Evolutionary conservation across 257 asterid genomes (phyloP), one percentile per base, ranked within the genome.

Genomic region (Lithospermum erythrorhizon): DNA sequence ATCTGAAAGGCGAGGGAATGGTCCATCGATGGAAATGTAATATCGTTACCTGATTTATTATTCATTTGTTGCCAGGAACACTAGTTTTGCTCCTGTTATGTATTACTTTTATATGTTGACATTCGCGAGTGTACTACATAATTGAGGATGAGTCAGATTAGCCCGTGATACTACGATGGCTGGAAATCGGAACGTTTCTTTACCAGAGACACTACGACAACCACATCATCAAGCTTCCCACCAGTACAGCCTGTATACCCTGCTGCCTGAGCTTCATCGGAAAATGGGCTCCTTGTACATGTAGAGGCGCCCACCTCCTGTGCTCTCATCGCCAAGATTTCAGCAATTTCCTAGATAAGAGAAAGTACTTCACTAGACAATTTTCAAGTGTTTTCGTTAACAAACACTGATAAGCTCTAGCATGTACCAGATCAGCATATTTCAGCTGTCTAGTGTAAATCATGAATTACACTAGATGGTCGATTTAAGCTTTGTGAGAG

Each of bases 121-220:
- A 57, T 27, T 56, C 14, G 11, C 13, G 19, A 21, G 2, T 17
- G n/a, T 23, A 6, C 32, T 22, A 22, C 16, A 20, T 11, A 22
- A 6, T 56, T 24, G 13, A 6, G 35, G 19, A 22, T 13, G 35
- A 56, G 22, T 11, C 49, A 41, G 49, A 41, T 41, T 41, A 56
- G 60, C 7, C 11, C 3, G 3, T 3, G 19, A 30, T 56, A 23
- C 30, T 56, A 56, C 20, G 30, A 24, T 23, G 20, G 37, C 11
- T 24, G 19, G 23, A 66, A 48, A 20, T 59, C 51, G 27, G 67
- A 76, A 55, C 29, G 65, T 62, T 68, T 72, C 75, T 63, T 63
- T 56, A 91, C 94, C 32, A 84, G 5, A 6, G 96, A 91, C 52
- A 91, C 90, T n/a, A 88, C 80, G 20, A 88, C 95, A 68, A 80